Evolutionary conservation across 1,284 basidiomycete genomes (phyloP).

Genomic region (Caloboletus firmus): DNA sequence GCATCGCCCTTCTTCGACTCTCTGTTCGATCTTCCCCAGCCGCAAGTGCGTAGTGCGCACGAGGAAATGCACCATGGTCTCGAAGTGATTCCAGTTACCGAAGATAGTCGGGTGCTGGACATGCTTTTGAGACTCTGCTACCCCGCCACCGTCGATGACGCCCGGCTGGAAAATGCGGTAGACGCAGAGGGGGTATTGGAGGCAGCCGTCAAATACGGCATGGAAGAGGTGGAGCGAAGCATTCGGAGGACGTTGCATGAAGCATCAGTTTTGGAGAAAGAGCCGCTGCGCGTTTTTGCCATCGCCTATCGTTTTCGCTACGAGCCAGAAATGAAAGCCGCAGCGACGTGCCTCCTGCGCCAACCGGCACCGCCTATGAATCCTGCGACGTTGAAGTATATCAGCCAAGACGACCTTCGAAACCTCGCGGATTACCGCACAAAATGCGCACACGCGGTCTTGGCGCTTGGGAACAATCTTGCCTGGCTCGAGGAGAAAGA

Average conservation of each 20-base stretch:
- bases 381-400: neutral
- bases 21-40: constrained; percentile 39
- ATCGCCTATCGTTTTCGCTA: constrained; percentile 36
- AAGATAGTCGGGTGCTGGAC: constrained; percentile 35
- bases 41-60: constrained; percentile 6
- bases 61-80: constrained; percentile 21
- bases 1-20: constrained; percentile 40
- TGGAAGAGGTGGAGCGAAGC: constrained; percentile 33
- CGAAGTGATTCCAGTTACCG: constrained; percentile 36
- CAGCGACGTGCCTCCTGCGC: constrained; percentile 23
- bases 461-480: constrained; percentile 25
- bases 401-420: constrained; percentile 15
- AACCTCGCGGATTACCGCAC: constrained; percentile 25
- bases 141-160: constrained; percentile 29
- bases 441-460: constrained; percentile 21
- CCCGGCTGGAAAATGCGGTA: constrained; percentile 11
- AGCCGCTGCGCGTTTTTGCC: constrained; percentile 38
- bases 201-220: constrained; percentile 40
- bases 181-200: constrained; percentile 30
- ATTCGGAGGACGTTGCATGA: constrained; percentile 25
- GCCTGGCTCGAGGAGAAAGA: constrained; percentile 29
- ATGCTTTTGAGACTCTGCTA: constrained; percentile 41
- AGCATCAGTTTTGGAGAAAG: constrained; percentile 24
- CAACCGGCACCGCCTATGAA: constrained; percentile 8
- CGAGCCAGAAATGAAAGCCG: constrained; percentile 22